A percentile compares a stretch with the other conserved stretches of the same genome.
Conservation (phyloP, 768 basidiomycete species). For the Naematelia aurantialba region DNA sequence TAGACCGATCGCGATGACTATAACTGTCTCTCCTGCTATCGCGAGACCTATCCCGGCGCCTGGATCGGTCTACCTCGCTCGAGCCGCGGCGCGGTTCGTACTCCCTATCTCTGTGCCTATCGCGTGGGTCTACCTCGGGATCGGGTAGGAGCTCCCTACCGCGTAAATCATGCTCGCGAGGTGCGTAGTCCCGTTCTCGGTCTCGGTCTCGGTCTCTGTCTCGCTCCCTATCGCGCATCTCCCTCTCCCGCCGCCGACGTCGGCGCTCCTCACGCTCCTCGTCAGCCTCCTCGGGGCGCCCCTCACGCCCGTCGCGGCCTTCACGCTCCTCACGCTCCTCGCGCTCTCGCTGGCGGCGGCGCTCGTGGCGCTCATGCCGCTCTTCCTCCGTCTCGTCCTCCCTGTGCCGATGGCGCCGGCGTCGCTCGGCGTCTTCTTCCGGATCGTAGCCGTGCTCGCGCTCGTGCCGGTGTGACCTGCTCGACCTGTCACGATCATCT, state of each 20-base stretch:
- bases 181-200: neutral
- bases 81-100: constrained; percentile 1
- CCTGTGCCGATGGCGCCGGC: constrained; percentile 17
- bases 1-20: constrained; percentile 26
- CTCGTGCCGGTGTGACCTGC: constrained; percentile 50
- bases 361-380: constrained; percentile 16
- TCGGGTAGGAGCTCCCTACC: constrained; percentile 16
- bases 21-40: constrained; percentile 7
- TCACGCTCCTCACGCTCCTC: constrained; percentile 19
- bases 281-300: constrained; percentile 29
- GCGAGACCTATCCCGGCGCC: constrained; percentile 20
- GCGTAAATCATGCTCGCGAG: neutral
- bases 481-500: constrained; percentile 50
- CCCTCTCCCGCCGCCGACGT: constrained; percentile 25
- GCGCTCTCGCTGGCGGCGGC: constrained; percentile 4
- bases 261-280: constrained; percentile 21
- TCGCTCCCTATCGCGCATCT: constrained; percentile 18
- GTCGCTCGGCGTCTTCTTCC: constrained; percentile 5
- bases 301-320: no score
- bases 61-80: neutral
- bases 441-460: constrained; percentile 16
- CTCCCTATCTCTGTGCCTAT: constrained; percentile 53
- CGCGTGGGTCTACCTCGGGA: constrained; percentile 43
- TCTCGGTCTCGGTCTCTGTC: constrained; percentile 13
- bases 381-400: constrained; percentile 31